A percentile compares a stretch with the other conserved stretches of the same genome.
phyloP scores from a whole-genome alignment of 2,329 filamentous ascomycete genomes.

The Nemania sp. region DNA sequence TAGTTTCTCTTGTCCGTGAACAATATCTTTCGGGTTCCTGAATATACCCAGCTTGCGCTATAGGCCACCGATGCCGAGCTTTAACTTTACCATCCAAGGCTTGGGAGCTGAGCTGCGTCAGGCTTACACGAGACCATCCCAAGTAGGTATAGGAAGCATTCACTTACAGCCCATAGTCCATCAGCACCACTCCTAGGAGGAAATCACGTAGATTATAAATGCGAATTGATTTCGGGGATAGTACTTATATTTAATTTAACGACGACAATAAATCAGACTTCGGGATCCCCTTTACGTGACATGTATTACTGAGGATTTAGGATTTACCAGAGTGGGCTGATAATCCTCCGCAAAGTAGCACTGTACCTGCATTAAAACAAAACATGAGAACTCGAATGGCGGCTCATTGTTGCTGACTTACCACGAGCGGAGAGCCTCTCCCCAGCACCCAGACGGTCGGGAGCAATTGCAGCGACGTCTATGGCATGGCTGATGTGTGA shows the following conservation, averaged over 20 bases:
- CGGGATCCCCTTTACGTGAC: not conserved
- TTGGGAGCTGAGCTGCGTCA: slow-evolving; percentile 1
- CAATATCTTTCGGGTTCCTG: slow-evolving; percentile 23
- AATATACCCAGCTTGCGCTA: slow-evolving; percentile 7
- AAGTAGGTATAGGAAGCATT: too few species aligned
- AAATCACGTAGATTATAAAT: not conserved
- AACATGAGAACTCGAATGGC: slow-evolving; percentile 21
- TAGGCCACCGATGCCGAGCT: slow-evolving; percentile 10
- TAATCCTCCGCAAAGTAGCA: slow-evolving; percentile 24
- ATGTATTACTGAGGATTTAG: not conserved
- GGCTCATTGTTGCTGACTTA: slow-evolving; percentile 28
- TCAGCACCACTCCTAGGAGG: not conserved
- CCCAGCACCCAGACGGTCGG: slow-evolving; percentile 31
- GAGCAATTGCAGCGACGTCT: slow-evolving; percentile 14
- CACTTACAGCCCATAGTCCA: not conserved
- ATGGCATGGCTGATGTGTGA: slow-evolving; percentile 11
- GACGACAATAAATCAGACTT: too few species aligned
- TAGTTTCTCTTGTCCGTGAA: slow-evolving; percentile 2
- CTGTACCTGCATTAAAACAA: slow-evolving; percentile 40
- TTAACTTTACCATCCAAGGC: not conserved
- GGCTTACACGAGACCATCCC: slow-evolving; percentile 14
- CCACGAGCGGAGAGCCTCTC: slow-evolving; percentile 10
- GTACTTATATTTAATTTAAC: not conserved
- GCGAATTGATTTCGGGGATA: not conserved
- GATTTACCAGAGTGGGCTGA: slow-evolving; percentile 6